A percentile compares a stretch with the other conserved stretches of the same genome.
These are phyloP conservation scores for Corylus avellana DNA, from an alignment of 306 rosid species.

Conservation along the genomic window DNA sequence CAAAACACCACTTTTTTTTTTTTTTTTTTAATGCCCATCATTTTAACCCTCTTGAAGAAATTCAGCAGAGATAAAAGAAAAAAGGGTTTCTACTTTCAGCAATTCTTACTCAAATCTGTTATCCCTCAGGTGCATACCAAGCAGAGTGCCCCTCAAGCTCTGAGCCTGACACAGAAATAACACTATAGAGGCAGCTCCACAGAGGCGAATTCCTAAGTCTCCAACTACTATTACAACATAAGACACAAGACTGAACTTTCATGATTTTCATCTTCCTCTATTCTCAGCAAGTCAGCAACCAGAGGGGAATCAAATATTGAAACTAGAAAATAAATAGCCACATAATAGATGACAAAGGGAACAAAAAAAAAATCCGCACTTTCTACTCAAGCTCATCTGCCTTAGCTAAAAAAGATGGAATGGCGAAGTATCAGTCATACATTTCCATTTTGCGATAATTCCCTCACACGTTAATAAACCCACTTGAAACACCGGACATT, in stretches of 20 bases:
- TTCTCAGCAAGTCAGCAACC: not conserved
- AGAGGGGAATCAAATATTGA: not conserved
- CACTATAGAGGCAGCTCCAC: no score
- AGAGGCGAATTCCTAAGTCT: no score
- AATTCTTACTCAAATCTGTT: not conserved
- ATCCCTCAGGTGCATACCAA: not conserved
- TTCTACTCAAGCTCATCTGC: no score
- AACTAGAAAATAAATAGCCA: no score
- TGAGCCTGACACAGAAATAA: no score
- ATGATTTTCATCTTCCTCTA: not conserved
- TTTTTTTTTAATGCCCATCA: not conserved
- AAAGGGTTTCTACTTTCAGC: not conserved
- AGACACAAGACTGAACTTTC: not conserved
- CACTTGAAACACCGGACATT: not conserved
- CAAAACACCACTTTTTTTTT: no score
- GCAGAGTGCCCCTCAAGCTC: not conserved
- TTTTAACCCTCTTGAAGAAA: not conserved
- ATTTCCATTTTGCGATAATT: not conserved
- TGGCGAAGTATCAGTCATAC: not conserved
- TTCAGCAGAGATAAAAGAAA: not conserved
- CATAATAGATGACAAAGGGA: no score
- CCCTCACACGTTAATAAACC: not conserved
- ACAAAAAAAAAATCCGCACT: no score
- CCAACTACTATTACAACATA: no score
- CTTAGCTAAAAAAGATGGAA: no score